Percentiles rank a stretch among this genome's conserved stretches.
Evolutionary conservation across 2,329 filamentous ascomycete genomes (phyloP).

Genomic region (Penicillium janthinellum): DNA sequence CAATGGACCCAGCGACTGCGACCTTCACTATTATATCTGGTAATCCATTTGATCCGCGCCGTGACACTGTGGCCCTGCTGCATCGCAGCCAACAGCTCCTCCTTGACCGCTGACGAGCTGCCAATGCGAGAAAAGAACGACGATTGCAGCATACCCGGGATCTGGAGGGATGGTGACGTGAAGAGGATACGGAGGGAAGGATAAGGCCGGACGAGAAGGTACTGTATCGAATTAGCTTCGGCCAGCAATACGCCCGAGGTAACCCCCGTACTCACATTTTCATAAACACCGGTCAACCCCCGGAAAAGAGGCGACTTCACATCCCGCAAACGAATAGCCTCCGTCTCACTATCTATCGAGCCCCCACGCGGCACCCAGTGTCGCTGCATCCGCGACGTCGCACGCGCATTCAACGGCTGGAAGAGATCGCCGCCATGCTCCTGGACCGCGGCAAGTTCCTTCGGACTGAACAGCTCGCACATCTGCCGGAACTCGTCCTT

Average conservation of each 20-base stretch:
- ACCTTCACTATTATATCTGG: slow-evolving; percentile 56
- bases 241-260: background rate
- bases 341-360: slow-evolving; percentile 25
- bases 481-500: slow-evolving; percentile 68
- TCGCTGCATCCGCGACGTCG: slow-evolving; percentile 10
- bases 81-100: slow-evolving; percentile 62
- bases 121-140: slow-evolving; percentile 50
- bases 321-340: slow-evolving; percentile 41
- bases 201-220: slow-evolving; percentile 56
- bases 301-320: slow-evolving; percentile 36
- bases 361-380: slow-evolving; percentile 20
- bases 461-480: slow-evolving; percentile 68
- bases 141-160: slow-evolving; percentile 67
- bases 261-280: slow-evolving; percentile 51
- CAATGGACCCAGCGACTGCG: slow-evolving; percentile 75
- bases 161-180: slow-evolving; percentile 66
- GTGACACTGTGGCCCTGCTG: slow-evolving; percentile 70
- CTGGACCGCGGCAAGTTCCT: slow-evolving; percentile 66
- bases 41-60: slow-evolving; percentile 72
- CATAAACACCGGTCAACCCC: slow-evolving; percentile 53
- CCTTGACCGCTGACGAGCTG: slow-evolving; percentile 54
- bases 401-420: slow-evolving; percentile 23
- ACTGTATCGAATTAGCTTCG: slow-evolving; percentile 27
- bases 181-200: slow-evolving; percentile 69
- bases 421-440: slow-evolving; percentile 60